phyloP scores from a whole-genome alignment of 768 basidiomycete species.

The Suillus variegatus region DNA sequence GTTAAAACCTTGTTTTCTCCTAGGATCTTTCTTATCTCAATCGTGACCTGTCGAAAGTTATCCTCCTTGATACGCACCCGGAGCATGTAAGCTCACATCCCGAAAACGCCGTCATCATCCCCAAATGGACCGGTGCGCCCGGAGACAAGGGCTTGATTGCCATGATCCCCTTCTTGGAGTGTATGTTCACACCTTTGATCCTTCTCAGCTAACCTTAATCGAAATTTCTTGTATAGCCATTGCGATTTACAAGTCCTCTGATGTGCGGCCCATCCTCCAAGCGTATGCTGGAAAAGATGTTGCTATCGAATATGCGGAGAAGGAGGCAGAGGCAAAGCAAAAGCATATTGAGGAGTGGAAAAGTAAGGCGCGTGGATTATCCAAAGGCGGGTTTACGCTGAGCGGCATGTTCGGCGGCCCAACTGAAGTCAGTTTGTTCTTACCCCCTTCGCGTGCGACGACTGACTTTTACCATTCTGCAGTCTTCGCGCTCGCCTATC shows the following conservation, averaged over 20 bases:
- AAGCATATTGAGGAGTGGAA: conserved; percentile 84
- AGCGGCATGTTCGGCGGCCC: conserved; percentile 43
- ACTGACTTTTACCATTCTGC: background rate
- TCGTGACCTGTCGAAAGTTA: conserved; percentile 87
- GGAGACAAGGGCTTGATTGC: conserved; percentile 78
- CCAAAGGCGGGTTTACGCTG: conserved; percentile 43
- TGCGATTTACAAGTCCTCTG: conserved; percentile 84
- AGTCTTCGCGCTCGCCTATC: conserved; percentile 33
- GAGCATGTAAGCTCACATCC: conserved; percentile 80
- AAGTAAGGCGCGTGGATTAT: conserved; percentile 39
- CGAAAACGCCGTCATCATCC: conserved; percentile 84
- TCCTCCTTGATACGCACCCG: conserved; percentile 81
- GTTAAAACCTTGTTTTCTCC: background rate
- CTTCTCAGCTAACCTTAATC: background rate
- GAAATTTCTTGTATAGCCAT: conserved; percentile 57
- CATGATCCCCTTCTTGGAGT: conserved; percentile 98
- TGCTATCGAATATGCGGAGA: conserved; percentile 83
- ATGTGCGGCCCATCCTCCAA: conserved; percentile 85
- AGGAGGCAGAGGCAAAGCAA: conserved; percentile 81
- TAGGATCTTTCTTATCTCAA: conserved; percentile 94
- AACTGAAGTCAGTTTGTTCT: conserved; percentile 28
- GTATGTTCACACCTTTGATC: conserved; percentile 37
- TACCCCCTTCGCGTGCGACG: background rate
- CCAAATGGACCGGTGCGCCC: conserved; percentile 83
- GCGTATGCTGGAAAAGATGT: conserved; percentile 89